Percentiles rank a stretch among this genome's conserved stretches.
phyloP scores from a whole-genome alignment of 1,139 yeast genomes.

The Suhomyces terraborum region DNA sequence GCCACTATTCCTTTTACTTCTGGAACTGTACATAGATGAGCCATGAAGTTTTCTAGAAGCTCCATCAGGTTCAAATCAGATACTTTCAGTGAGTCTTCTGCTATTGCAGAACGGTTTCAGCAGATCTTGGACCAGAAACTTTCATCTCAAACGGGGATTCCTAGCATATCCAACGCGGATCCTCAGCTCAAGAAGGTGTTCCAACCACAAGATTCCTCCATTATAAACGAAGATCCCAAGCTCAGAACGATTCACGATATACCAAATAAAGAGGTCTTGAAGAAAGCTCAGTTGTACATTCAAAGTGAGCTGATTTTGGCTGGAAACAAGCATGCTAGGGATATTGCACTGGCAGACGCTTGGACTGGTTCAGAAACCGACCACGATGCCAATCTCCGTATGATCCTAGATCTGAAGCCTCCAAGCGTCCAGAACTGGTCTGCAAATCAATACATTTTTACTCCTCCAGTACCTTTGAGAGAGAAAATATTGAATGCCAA shows the following conservation, averaged over 20 bases:
- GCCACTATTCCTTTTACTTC: background rate
- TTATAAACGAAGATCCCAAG: constrained; percentile 12
- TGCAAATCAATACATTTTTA: constrained; percentile 22
- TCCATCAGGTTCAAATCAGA: background rate
- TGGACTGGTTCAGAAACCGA: constrained; percentile 70
- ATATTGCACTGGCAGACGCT: constrained; percentile 53
- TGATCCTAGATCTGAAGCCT: constrained; percentile 61
- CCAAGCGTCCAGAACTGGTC: constrained; percentile 9
- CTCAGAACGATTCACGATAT: constrained; percentile 14
- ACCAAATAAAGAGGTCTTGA: background rate
- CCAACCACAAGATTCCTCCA: background rate
- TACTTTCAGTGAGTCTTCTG: constrained; percentile 15
- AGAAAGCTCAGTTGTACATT: constrained; percentile 18
- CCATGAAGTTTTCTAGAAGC: constrained; percentile 1
- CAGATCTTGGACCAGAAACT: constrained; percentile 26
- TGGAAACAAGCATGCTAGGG: constrained; percentile 52
- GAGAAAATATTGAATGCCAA: constrained; percentile 59
- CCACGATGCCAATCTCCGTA: constrained; percentile 56
- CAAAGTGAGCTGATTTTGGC: constrained; percentile 30
- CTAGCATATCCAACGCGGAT: constrained; percentile 4
- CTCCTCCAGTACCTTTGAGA: constrained; percentile 28
- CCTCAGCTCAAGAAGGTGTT: constrained; percentile 13
- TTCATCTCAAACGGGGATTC: constrained; percentile 11
- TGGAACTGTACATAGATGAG: background rate
- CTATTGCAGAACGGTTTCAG: constrained; percentile 24